Percentiles rank a stretch among this genome's conserved stretches.
phyloP scores from a whole-genome alignment of 257 asterid species.

The Solanum habrochaites region DNA sequence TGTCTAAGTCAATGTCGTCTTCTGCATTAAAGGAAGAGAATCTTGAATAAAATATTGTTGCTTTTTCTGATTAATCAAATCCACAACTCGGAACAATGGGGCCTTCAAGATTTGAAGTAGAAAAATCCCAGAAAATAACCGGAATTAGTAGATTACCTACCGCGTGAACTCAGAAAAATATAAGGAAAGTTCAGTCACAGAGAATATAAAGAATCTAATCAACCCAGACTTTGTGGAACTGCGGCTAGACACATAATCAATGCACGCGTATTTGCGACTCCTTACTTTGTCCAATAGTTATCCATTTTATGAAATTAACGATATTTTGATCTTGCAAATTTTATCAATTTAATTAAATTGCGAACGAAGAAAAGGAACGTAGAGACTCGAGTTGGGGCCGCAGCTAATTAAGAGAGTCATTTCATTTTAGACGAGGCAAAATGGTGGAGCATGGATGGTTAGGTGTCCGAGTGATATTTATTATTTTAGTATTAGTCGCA shows the following conservation, averaged over 20 bases:
- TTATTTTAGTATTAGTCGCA: too few relatives aligned
- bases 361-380: too few relatives aligned
- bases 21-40: neutral
- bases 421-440: too few relatives aligned
- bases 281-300: neutral
- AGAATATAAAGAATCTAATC: neutral
- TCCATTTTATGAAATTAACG: too few relatives aligned
- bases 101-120: neutral
- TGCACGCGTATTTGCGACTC: neutral
- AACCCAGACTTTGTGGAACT: neutral
- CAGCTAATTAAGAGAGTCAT: too few relatives aligned
- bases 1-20: neutral
- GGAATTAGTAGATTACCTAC: constrained; percentile 1
- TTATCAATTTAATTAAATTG: too few relatives aligned
- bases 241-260: neutral
- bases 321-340: too few relatives aligned
- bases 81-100: neutral
- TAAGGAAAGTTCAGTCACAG: neutral
- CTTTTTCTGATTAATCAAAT: neutral
- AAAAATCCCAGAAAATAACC: neutral
- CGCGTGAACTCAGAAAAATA: constrained; percentile 28
- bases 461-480: too few relatives aligned
- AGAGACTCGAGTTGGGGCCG: too few relatives aligned
- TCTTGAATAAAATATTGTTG: neutral
- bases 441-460: too few relatives aligned